Percentiles rank a stretch among this genome's conserved stretches.
These are phyloP conservation scores for Boletellus deceptivus DNA, from an alignment of 1,284 basidiomycete species.

Conservation along the genomic window DNA sequence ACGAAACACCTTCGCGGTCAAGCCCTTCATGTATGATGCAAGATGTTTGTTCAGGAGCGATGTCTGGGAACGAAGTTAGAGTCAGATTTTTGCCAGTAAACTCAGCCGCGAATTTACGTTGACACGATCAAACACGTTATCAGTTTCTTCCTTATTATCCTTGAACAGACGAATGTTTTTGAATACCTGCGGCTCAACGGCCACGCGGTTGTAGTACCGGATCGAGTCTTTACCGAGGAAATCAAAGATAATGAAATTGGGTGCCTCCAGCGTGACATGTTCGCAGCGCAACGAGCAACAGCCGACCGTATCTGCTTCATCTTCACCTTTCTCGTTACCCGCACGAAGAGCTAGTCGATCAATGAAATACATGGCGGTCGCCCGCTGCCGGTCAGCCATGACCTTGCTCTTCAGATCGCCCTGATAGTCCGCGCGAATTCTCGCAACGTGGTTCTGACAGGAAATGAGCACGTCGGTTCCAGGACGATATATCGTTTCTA, in stretches of 20 bases:
- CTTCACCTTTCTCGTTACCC: constrained; percentile 97
- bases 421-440: constrained; percentile 85
- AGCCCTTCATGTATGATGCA: constrained; percentile 88
- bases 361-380: constrained; percentile 97
- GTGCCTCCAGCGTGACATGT: constrained; percentile 87
- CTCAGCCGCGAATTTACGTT: constrained; percentile 50
- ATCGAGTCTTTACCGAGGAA: constrained; percentile 98
- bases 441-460: constrained; percentile 80
- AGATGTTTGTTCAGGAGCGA: constrained; percentile 86
- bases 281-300: constrained; percentile 95
- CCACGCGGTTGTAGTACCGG: constrained; percentile 88
- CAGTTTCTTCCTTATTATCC: constrained; percentile 83
- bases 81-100: constrained; percentile 5
- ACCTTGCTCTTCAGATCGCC: constrained; percentile 84
- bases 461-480: constrained; percentile 8
- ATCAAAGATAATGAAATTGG: constrained; percentile 87
- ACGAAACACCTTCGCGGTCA: constrained; percentile 98
- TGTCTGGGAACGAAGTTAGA: constrained; percentile 54
- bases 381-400: constrained; percentile 91
- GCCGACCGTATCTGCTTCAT: constrained; percentile 96
- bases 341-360: constrained; percentile 93
- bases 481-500: background rate
- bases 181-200: constrained; percentile 85
- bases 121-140: constrained; percentile 92
- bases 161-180: constrained; percentile 91